Conservation (phyloP, 305 asterid genomes). For the Rubia peregrina region DNA sequence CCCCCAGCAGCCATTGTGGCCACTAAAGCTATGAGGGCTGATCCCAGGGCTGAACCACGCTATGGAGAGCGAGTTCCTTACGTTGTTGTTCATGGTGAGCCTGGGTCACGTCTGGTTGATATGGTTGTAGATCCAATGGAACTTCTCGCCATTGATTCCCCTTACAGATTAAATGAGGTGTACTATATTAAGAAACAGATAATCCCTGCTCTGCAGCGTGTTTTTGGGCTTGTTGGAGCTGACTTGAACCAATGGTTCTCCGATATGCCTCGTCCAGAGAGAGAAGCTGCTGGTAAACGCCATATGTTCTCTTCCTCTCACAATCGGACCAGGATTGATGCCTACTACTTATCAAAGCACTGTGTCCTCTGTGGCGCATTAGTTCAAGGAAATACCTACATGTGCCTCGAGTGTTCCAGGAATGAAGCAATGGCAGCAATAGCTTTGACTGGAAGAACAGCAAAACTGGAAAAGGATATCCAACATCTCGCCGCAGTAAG, state of each 20-base stretch:
- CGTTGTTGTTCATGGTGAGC: conserved; percentile 90
- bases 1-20: conserved; percentile 99
- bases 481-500: conserved; percentile 93
- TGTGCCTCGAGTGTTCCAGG: conserved; percentile 58
- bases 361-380: conserved; percentile 74
- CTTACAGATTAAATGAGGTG: conserved; percentile 69
- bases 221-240: conserved; percentile 85
- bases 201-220: conserved; percentile 87
- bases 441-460: conserved; percentile 72
- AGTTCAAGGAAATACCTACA: conserved; percentile 60
- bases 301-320: conserved; percentile 37
- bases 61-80: conserved; percentile 95
- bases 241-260: conserved; percentile 81
- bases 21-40: conserved; percentile 70
- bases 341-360: conserved; percentile 75
- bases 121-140: conserved; percentile 90
- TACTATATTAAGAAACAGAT: conserved; percentile 93
- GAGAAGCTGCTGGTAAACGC: conserved; percentile 53
- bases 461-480: conserved; percentile 69
- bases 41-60: conserved; percentile 94
- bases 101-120: conserved; percentile 88
- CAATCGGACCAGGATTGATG: conserved; percentile 71
- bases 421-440: conserved; percentile 54
- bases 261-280: conserved; percentile 78
- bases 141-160: conserved; percentile 63